Conservation (phyloP, 192 early-diverging fungal species). For the Podila verticillata region DNA sequence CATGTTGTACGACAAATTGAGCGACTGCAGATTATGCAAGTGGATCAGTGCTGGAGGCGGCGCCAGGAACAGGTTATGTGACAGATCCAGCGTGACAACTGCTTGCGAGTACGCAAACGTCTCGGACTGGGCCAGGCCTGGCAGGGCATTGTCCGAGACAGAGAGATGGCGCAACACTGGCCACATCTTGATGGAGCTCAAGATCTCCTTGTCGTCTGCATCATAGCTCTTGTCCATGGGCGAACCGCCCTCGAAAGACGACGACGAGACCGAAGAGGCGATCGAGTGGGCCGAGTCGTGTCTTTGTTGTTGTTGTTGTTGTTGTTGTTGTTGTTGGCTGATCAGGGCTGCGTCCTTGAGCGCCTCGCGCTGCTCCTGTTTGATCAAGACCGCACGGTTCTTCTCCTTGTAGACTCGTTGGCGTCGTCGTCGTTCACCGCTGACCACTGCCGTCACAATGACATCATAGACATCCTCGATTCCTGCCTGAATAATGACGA, state of each 20-base stretch:
- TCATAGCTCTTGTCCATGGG: background rate
- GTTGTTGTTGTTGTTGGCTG: slow-evolving; percentile 1
- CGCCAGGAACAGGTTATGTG: slow-evolving; percentile 60
- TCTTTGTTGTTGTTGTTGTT: too few species aligned
- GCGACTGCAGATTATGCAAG: slow-evolving; percentile 57
- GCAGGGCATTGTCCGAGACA: slow-evolving; percentile 61
- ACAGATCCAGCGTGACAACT: slow-evolving; percentile 59
- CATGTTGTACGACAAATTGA: slow-evolving; percentile 69
- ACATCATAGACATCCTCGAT: slow-evolving; percentile 60
- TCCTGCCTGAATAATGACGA: slow-evolving; percentile 52
- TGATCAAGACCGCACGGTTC: slow-evolving; percentile 21
- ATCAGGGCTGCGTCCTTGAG: slow-evolving; percentile 32
- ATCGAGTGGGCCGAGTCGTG: background rate
- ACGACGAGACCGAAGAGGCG: background rate
- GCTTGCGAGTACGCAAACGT: slow-evolving; percentile 51
- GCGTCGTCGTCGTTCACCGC: slow-evolving; percentile 44
- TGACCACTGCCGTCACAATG: slow-evolving; percentile 50
- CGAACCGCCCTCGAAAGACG: background rate
- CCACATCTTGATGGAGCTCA: slow-evolving; percentile 51
- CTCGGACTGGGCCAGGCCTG: slow-evolving; percentile 46
- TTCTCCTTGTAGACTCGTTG: slow-evolving; percentile 11
- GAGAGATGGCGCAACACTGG: slow-evolving; percentile 52
- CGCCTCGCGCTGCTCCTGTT: slow-evolving; percentile 44
- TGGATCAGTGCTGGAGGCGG: slow-evolving; percentile 55
- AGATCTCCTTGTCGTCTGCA: slow-evolving; percentile 20